Base-by-base conservation (phyloP, 768 basidiomycete species). In the Amanita brunnescens region DNA sequence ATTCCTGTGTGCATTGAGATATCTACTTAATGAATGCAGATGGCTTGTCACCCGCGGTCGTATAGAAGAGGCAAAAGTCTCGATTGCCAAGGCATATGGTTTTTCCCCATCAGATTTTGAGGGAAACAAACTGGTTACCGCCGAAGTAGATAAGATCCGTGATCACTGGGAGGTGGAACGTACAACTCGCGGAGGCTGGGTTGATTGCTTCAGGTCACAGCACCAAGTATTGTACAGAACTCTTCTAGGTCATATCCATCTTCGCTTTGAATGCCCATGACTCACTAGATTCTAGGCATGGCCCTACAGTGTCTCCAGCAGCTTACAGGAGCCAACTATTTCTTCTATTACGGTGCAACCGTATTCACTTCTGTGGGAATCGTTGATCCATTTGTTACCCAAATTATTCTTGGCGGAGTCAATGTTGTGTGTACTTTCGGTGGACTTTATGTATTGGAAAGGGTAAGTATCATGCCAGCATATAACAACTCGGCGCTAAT, bases 321-420 rank as follows among this genome's bases (percentile, higher is more conserved):
- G 61, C 74, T 87, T 32, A 87, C 81, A 0, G 80, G 81, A 18
- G 80, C 80, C 3, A 83, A 83, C 63, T 83, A 81, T 61, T 83
- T 83, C 67, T 82, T 81, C 67, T 84, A 84, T 61, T 78, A 77
- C 38, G 76, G 76, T 30, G 82, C 85, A 1, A 83, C 83, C 0
- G 68, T 85, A 49, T 86, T 88, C 69, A 58, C 70, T 47, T 73
- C 78, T 7, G 85, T 88, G 20, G 86, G 86, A 21, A 76, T 87
- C 55, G 44, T 62, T 6, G 83, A 88, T 62, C 78, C 79, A 20
- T 87, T 77, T 59, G 68, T 86, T 43, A 81, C 80, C 1, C 87
- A 90, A 57, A 83, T 87, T 56, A 87, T 90, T 57, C 70, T 88
- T 37, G 85, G 86, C 34, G 76, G 75, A 3, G 83, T 87, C 61